Conservation (phyloP, 495 filamentous ascomycete genomes). For the Talaromyces borbonicus region DNA sequence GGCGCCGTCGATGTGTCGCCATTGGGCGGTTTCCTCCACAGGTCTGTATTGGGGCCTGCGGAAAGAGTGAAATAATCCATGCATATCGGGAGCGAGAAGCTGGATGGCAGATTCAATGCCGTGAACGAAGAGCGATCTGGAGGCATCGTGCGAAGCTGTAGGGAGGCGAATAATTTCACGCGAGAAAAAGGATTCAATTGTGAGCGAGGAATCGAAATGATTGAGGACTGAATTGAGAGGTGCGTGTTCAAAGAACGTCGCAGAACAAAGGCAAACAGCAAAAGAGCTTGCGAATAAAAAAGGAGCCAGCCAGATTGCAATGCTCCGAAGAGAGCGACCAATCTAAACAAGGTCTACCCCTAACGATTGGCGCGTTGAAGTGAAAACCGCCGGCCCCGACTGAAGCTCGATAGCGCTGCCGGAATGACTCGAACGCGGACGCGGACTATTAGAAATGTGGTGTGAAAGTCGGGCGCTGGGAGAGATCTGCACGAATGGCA, state of each 20-base stretch:
- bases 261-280: no score
- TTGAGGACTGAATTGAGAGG: no score
- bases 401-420: background rate
- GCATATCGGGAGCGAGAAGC: constrained; percentile 38
- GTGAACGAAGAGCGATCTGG: constrained; percentile 42
- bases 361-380: background rate
- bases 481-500: background rate
- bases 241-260: no score
- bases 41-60: constrained; percentile 46
- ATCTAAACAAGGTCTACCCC: no score
- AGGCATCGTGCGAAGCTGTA: constrained; percentile 29
- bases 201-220: no score
- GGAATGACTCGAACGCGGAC: background rate
- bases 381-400: background rate
- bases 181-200: no score
- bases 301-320: background rate
- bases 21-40: constrained; percentile 45
- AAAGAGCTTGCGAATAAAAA: background rate
- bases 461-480: constrained; percentile 4
- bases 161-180: no score
- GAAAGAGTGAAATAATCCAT: constrained; percentile 49
- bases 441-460: background rate
- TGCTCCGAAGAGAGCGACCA: no score
- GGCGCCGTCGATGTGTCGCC: constrained; percentile 47
- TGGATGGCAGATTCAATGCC: constrained; percentile 38